phyloP scores from a whole-genome alignment of 1,284 basidiomycete species.

The Trichosporon sp. region DNA sequence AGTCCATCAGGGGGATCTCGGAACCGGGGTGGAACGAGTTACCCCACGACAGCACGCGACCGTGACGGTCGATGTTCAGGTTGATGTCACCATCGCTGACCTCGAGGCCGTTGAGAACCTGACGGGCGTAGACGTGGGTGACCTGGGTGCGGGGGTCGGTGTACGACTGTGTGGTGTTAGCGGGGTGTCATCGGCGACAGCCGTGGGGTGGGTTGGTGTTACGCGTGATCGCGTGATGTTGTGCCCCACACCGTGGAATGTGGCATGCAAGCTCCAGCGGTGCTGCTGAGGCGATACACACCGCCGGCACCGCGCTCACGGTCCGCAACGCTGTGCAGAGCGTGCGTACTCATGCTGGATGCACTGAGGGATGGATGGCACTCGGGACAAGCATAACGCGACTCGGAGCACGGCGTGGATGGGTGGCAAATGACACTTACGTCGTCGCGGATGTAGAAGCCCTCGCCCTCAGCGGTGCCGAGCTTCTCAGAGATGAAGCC shows the following conservation, averaged over 20 bases:
- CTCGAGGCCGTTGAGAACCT: slow-evolving; percentile 74
- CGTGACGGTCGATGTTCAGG: slow-evolving; percentile 71
- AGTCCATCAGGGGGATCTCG: neutral
- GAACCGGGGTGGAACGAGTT: slow-evolving; percentile 49
- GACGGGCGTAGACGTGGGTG: slow-evolving; percentile 76
- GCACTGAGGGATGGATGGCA: neutral
- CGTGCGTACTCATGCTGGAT: neutral
- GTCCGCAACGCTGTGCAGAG: neutral
- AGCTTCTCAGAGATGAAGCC: slow-evolving; percentile 31
- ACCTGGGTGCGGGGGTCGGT: slow-evolving; percentile 77
- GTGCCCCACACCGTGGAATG: neutral
- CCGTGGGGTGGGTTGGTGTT: neutral
- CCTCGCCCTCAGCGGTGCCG: slow-evolving; percentile 30
- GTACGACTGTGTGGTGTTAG: slow-evolving; percentile 61
- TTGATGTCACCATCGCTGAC: slow-evolving; percentile 85
- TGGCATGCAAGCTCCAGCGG: neutral
- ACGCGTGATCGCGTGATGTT: neutral
- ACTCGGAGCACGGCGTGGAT: neutral
- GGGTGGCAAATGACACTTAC: slow-evolving; percentile 36
- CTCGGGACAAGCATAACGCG: neutral
- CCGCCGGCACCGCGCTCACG: neutral
- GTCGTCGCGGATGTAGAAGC: slow-evolving; percentile 47
- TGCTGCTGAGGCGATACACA: neutral
- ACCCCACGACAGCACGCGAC: slow-evolving; percentile 71
- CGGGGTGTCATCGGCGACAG: neutral